Evolutionary conservation across 495 filamentous ascomycete genomes (phyloP).

Genomic region (Talaromyces ruber): DNA sequence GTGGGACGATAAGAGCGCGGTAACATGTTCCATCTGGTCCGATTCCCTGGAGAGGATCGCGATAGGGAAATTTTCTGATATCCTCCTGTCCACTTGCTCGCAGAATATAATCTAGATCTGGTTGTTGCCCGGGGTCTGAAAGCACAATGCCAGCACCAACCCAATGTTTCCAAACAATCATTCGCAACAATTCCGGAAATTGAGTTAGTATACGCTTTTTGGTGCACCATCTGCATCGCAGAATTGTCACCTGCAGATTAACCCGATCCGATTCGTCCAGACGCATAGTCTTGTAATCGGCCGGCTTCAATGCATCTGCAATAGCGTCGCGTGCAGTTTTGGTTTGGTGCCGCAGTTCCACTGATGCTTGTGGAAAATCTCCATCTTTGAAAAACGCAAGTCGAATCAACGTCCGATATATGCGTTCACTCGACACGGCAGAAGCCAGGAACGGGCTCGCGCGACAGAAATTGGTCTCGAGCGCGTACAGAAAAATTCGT

Average conservation of each 20-base stretch:
- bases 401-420: conserved; percentile 30
- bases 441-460: conserved; percentile 28
- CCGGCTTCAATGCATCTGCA: conserved; percentile 19
- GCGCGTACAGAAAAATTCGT: conserved; percentile 40
- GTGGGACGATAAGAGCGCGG: conserved; percentile 16
- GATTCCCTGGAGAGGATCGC: background rate
- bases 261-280: conserved; percentile 14
- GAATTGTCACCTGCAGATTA: conserved; percentile 21
- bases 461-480: conserved; percentile 40
- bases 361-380: background rate
- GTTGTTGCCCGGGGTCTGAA: conserved; percentile 10
- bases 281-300: conserved; percentile 19
- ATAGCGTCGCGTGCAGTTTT: conserved; percentile 10
- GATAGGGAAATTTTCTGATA: no score
- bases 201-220: conserved; percentile 18
- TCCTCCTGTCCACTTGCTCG: background rate
- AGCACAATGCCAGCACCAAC: conserved; percentile 18
- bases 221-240: conserved; percentile 33
- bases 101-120: conserved; percentile 7
- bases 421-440: conserved; percentile 31
- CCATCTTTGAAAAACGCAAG: conserved; percentile 32
- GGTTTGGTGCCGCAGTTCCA: background rate
- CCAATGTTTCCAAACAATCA: conserved; percentile 28
- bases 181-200: conserved; percentile 23
- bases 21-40: conserved; percentile 9